A percentile compares a stretch with the other conserved stretches of the same genome.
Conservation (phyloP, 2,329 filamentous ascomycete species). For the Fusarium musae region DNA sequence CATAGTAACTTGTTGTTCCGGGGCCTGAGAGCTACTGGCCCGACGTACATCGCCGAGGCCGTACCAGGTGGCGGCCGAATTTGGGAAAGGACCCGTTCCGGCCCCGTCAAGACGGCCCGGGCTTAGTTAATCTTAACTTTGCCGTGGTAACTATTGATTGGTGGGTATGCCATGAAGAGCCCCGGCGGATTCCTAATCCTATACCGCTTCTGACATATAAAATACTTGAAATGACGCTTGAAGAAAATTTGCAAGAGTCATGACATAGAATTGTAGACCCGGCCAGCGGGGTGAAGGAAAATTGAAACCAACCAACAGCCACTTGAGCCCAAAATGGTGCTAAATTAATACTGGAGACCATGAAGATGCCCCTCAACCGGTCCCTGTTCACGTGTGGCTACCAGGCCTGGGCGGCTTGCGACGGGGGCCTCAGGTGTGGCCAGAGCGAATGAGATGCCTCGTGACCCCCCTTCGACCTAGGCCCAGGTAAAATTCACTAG, state of each 20-base stretch:
- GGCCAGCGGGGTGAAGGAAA: conserved; percentile 4
- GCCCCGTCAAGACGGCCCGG: conserved; percentile 32
- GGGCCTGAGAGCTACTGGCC: background rate
- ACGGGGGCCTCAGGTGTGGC: conserved; percentile 22
- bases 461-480: conserved; percentile 23
- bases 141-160: conserved; percentile 1
- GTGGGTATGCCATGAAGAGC: conserved; percentile 4
- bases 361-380: conserved; percentile 23
- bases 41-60: conserved; percentile 17
- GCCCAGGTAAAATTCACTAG: conserved; percentile 35
- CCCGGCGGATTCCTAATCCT: conserved; percentile 9
- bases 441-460: conserved; percentile 33
- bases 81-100: conserved; percentile 27
- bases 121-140: conserved; percentile 21
- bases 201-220: conserved; percentile 19
- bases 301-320: conserved; percentile 13
- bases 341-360: conserved; percentile 11
- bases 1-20: background rate
- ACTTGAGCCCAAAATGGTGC: background rate
- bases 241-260: conserved; percentile 19
- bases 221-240: background rate
- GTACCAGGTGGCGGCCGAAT: conserved; percentile 15
- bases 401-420: conserved; percentile 16
- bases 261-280: conserved; percentile 1
- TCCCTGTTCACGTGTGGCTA: conserved; percentile 25